Conservation (phyloP, 352 stramenopile genomes). For the Globisporangium echinulatum region DNA sequence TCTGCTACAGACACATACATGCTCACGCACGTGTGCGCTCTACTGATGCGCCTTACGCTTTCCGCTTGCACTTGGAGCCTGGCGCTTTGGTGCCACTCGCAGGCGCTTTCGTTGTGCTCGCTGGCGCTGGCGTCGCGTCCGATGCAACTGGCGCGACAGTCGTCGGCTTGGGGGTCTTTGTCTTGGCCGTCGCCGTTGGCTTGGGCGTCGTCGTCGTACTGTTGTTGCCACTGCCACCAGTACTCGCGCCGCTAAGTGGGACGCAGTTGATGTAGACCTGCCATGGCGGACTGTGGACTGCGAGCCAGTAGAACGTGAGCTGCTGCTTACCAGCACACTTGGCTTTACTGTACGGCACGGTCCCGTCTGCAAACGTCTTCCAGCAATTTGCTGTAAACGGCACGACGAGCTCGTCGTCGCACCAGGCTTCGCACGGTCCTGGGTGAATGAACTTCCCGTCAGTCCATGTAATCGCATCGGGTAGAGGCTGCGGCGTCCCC, state of each 20-base stretch:
- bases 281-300: constrained; percentile 9
- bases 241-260: constrained; percentile 4
- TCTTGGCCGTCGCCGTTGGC: no score
- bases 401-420: constrained; percentile 11
- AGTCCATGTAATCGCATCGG: constrained; percentile 5
- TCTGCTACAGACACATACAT: no score
- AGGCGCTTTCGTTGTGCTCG: no score
- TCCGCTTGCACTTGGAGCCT: no score
- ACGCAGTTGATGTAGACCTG: constrained; percentile 17
- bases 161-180: no score
- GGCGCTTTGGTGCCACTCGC: no score
- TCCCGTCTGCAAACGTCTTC: constrained; percentile 2
- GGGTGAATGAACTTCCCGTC: constrained; percentile 6
- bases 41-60: no score
- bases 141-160: background rate
- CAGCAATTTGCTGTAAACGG: constrained; percentile 14
- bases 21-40: no score
- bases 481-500: constrained; percentile 8
- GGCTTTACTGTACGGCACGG: constrained; percentile 11
- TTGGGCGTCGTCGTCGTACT: background rate
- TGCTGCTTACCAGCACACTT: constrained; percentile 13
- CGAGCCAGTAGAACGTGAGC: constrained; percentile 17
- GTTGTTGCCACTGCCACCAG: background rate
- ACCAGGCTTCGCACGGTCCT: constrained; percentile 12
- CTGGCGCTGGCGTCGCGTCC: background rate